These are phyloP conservation scores for Cotoneaster glaucophyllus DNA, from an alignment of 306 rosid genomes.

Conservation along the genomic window DNA sequence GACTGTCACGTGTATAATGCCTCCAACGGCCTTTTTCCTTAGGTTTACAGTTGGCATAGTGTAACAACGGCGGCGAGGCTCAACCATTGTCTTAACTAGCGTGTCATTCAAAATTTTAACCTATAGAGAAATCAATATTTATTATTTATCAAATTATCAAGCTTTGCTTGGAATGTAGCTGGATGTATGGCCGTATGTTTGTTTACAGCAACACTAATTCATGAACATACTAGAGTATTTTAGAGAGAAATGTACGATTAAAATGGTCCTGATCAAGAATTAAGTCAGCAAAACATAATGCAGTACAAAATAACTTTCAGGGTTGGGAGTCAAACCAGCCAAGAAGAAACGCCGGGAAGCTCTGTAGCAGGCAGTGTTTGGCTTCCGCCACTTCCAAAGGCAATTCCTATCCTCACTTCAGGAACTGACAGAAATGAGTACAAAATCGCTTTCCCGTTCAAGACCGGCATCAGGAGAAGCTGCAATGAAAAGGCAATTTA, in stretches of 20 bases:
- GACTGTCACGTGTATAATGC: constrained; percentile 69
- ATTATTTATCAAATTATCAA: constrained; percentile 12
- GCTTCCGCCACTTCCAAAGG: constrained; percentile 98
- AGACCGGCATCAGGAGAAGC: constrained; percentile 72
- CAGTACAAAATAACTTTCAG: neutral
- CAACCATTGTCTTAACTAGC: constrained; percentile 87
- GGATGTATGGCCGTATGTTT: neutral
- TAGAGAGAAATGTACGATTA: no score
- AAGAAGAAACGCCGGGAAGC: constrained; percentile 88
- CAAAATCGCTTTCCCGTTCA: constrained; percentile 72
- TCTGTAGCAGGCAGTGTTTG: constrained; percentile 93
- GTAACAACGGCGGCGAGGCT: constrained; percentile 88
- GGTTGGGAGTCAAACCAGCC: constrained; percentile 64
- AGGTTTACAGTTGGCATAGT: constrained; percentile 73
- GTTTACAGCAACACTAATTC: neutral
- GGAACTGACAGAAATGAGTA: constrained; percentile 81
- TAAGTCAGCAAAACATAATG: neutral
- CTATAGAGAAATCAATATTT: constrained; percentile 27
- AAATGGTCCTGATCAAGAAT: no score
- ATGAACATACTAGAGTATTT: no score
- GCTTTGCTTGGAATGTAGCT: neutral
- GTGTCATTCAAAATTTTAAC: constrained; percentile 73
- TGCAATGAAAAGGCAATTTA: constrained; percentile 32
- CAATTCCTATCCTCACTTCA: constrained; percentile 87
- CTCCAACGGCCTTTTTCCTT: constrained; percentile 76